Evolutionary conservation across 1,139 yeast genomes (phyloP), one percentile per base, ranked within the genome.

Genomic region (Eremothecium cymbalariae): DNA sequence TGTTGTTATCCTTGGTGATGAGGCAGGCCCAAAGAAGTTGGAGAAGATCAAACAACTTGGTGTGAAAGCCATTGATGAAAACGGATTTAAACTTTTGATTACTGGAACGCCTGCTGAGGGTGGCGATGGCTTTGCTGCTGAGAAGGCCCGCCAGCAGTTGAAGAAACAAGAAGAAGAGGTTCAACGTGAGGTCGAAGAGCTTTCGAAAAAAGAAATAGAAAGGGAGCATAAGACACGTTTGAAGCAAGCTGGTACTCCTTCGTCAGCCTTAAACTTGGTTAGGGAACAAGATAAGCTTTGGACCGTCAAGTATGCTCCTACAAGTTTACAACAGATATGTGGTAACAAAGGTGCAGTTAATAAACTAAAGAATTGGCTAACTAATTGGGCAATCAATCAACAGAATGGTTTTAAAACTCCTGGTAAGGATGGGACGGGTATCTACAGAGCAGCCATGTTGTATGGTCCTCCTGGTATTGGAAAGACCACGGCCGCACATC

Each of bases 1-100:
- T 23, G 67, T 86, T 31, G 95, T 90, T 4, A 96, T 90, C 2
- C 67, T 93, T 19, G 99, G 99, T 5, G 85, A 74, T 33, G 96
- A 90, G 47, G 98, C 98, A 1, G 99, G 99, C 0, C 97, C 98
- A 1, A 77, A 86, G n/a, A 90, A 90, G 59, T 75, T 90, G 32
- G 74, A 76, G 47, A 84, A 80, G 51, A 90, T 93, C 48, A 78
- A 74, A 48, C 71, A 74, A 36, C 63, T 78, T 44, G 71, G 73
- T 8, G 73, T 84, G 36, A 88, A 88, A 57, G 84, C 94, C 18
- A 81, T 90, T 40, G 77, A 77, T 50, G 95, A 90, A 55, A 82
- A 73, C 5, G 98, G 98, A 0, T 86, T 93, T 49, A 61, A 83
- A 30, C 74, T 77, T 46, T 65, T 90, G 42, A 67, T 90, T 35